Evolutionary conservation across 129 eudicot species (phyloP).

Genomic region (Artemisia argyi): DNA sequence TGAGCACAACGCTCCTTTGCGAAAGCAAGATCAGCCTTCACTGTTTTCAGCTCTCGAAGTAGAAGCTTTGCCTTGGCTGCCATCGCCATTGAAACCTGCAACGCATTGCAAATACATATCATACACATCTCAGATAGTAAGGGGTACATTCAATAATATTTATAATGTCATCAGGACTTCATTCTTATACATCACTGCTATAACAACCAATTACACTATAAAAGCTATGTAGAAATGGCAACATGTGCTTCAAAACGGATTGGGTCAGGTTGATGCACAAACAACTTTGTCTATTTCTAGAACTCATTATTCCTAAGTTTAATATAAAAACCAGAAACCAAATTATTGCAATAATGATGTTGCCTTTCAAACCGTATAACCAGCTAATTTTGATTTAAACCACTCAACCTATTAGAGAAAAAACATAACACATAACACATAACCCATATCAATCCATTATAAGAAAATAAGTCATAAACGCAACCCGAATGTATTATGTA

Average conservation of each 20-base stretch:
- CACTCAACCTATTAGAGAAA: too few species aligned
- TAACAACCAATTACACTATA: neutral
- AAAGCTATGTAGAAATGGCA: neutral
- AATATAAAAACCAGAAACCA: too few species aligned
- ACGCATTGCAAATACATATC: constrained; percentile 29
- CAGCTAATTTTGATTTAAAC: too few species aligned
- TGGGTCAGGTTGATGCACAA: neutral
- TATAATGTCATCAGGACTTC: neutral
- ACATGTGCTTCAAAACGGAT: neutral
- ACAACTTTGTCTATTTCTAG: too few species aligned
- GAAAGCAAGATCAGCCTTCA: constrained; percentile 93
- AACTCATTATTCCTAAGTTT: too few species aligned
- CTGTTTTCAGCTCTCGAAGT: constrained; percentile 91
- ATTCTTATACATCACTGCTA: neutral
- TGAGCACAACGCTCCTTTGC: constrained; percentile 95
- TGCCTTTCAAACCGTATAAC: too few species aligned
- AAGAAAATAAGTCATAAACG: too few species aligned
- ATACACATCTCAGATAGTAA: constrained; percentile 34
- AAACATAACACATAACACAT: too few species aligned
- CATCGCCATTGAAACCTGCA: constrained; percentile 96
- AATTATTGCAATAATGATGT: too few species aligned
- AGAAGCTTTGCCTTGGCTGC: constrained; percentile 97
- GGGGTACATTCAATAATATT: neutral
- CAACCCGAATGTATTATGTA: too few species aligned
- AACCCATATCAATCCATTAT: too few species aligned